Evolutionary conservation across 2,329 filamentous ascomycete genomes (phyloP).

Genomic region (Aureobasidium sp.): DNA sequence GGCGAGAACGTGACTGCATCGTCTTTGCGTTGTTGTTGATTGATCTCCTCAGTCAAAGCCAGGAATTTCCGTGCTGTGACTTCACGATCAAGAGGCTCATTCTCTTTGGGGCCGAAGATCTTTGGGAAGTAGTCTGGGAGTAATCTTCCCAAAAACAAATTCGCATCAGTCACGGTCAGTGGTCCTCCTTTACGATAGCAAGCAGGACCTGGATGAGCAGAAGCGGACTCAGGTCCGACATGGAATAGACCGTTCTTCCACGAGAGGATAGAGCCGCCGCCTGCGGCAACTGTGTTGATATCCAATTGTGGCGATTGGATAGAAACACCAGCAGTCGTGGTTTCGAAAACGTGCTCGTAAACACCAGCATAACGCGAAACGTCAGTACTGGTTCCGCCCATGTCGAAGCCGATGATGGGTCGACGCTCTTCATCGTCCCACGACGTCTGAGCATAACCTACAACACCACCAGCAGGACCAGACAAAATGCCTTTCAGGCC

Average conservation of each 20-base stretch:
- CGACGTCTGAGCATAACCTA: conserved; percentile 29
- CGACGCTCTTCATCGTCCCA: conserved; percentile 52
- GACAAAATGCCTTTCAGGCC: conserved; percentile 29
- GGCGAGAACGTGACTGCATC: conserved; percentile 42
- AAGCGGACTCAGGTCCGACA: conserved; percentile 27
- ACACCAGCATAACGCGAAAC: conserved; percentile 29
- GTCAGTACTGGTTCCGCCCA: conserved; percentile 30
- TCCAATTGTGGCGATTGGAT: conserved; percentile 30
- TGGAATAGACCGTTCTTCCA: conserved; percentile 25
- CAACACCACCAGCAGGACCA: conserved; percentile 33
- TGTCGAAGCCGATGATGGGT: conserved; percentile 27
- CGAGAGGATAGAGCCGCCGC: conserved; percentile 40
- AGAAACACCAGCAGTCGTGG: conserved; percentile 28
- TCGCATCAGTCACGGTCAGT: conserved; percentile 32
- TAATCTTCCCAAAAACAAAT: conserved; percentile 29
- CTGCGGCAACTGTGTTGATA: conserved; percentile 36
- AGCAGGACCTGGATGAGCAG: conserved; percentile 33
- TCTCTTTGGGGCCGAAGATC: conserved; percentile 30
- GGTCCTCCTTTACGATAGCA: conserved; percentile 32
- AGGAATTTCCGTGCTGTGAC: conserved; percentile 36
- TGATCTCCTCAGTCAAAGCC: conserved; percentile 39
- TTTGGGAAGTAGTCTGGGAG: conserved; percentile 29
- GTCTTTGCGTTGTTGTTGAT: conserved; percentile 29
- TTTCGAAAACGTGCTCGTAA: conserved; percentile 29
- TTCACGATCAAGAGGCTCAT: conserved; percentile 35